phyloP scores from a whole-genome alignment of 306 rosid species.

The Quillaja saponaria region DNA sequence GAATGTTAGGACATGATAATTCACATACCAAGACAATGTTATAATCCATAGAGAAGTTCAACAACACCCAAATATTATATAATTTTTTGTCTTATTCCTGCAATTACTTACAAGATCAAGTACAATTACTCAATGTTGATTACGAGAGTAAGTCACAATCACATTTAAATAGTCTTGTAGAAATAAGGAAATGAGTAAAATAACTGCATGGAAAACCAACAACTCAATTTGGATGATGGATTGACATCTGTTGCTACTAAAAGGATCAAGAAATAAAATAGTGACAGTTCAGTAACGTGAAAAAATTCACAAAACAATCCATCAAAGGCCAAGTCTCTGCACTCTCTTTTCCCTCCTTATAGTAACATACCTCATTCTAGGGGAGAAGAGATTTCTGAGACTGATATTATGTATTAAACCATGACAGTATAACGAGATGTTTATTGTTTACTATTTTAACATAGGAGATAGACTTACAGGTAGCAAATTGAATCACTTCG shows the following conservation, averaged over 20 bases:
- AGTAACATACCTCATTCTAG: too few relatives aligned
- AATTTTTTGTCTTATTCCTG: too few relatives aligned
- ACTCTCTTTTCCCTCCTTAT: too few relatives aligned
- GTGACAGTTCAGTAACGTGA: too few relatives aligned
- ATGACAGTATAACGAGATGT: too few relatives aligned
- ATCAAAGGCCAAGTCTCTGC: too few relatives aligned
- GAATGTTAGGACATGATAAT: slow-evolving; percentile 12
- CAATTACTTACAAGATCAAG: neutral
- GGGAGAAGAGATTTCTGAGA: too few relatives aligned
- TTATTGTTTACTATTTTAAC: neutral
- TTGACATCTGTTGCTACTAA: too few relatives aligned
- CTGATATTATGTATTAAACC: too few relatives aligned
- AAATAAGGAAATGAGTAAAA: neutral
- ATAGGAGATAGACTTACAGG: slow-evolving; percentile 67
- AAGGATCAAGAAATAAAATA: too few relatives aligned
- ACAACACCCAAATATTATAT: too few relatives aligned
- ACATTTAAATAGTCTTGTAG: neutral
- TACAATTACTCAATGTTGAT: neutral
- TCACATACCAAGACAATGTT: neutral
- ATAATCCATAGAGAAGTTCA: slow-evolving; percentile 12
- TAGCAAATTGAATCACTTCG: slow-evolving; percentile 92
- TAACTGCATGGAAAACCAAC: neutral
- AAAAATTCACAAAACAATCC: too few relatives aligned
- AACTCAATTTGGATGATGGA: neutral
- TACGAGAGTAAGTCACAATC: neutral